Evolutionary conservation across 2,329 filamentous ascomycete species (phyloP).

Genomic region (Botrytis cinerea): DNA sequence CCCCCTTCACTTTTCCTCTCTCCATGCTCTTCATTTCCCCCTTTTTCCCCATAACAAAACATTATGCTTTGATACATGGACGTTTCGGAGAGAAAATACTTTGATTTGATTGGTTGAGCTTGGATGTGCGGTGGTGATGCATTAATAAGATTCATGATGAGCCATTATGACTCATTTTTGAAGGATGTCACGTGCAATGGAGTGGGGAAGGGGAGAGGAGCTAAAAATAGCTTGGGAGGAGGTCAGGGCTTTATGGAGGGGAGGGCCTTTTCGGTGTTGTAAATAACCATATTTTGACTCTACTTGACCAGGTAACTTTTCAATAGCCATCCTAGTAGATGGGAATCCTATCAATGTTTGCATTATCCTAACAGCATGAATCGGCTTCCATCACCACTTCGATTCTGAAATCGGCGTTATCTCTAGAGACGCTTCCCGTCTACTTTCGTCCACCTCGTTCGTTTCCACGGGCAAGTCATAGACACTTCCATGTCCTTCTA

Average conservation of each 20-base stretch:
- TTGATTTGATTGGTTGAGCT: not conserved
- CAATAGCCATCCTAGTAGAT: too few species aligned
- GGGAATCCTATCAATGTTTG: rapidly evolving
- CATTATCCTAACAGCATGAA: too few species aligned
- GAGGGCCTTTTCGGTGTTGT: not conserved
- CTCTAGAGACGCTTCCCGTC: too few species aligned
- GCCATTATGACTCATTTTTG: constrained; percentile 16
- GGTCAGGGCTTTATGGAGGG: not conserved
- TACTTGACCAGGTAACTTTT: too few species aligned
- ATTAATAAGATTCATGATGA: not conserved
- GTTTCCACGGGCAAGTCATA: too few species aligned
- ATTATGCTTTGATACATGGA: not conserved
- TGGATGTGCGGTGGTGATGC: not conserved
- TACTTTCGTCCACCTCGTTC: too few species aligned
- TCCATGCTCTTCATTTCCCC: not conserved
- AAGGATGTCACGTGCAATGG: not conserved
- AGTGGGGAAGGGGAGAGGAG: too few species aligned
- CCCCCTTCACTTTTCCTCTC: not conserved
- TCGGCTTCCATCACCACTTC: too few species aligned
- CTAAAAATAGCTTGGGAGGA: not conserved
- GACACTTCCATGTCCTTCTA: too few species aligned
- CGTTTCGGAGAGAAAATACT: not conserved
- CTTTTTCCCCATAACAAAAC: too few species aligned
- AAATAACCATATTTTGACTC: too few species aligned
- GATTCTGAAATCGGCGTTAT: too few species aligned